Percentiles rank a stretch among this genome's conserved stretches.
Conservation (phyloP, 345 rosid species). For the Corchorus olitorius region DNA sequence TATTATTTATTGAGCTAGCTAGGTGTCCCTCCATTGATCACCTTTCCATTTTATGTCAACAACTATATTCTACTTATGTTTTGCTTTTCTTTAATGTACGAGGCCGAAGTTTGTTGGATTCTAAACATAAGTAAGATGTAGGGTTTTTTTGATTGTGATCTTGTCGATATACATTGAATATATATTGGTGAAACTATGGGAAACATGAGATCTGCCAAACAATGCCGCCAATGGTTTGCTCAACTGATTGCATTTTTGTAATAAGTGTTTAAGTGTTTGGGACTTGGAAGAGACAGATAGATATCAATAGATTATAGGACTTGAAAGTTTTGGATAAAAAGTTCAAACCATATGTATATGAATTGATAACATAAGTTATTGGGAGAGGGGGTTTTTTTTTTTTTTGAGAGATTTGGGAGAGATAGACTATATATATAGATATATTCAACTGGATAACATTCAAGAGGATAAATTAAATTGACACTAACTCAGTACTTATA, state of each 20-base stretch:
- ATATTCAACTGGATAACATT: too few relatives aligned
- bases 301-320: too few relatives aligned
- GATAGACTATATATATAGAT: too few relatives aligned
- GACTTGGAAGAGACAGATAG: too few relatives aligned
- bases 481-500: too few relatives aligned
- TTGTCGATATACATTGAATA: not conserved
- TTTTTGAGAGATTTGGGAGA: too few relatives aligned
- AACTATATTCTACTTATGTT: not conserved
- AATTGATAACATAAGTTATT: too few relatives aligned
- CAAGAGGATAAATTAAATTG: too few relatives aligned
- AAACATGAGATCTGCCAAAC: not conserved
- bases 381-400: too few relatives aligned
- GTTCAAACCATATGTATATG: too few relatives aligned
- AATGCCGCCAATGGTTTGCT: not conserved
- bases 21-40: not conserved
- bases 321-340: too few relatives aligned
- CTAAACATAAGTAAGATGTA: not conserved
- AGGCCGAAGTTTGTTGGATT: not conserved
- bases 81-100: slow-evolving; percentile 5
- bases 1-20: not conserved
- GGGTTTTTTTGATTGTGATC: not conserved
- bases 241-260: not conserved
- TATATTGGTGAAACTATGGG: too few relatives aligned
- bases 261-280: not conserved
- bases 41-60: not conserved